Evolutionary conservation across 2,329 filamentous ascomycete species (phyloP), one percentile per base, ranked within the genome.

Genomic region (Arthrobotrys sinensis): DNA sequence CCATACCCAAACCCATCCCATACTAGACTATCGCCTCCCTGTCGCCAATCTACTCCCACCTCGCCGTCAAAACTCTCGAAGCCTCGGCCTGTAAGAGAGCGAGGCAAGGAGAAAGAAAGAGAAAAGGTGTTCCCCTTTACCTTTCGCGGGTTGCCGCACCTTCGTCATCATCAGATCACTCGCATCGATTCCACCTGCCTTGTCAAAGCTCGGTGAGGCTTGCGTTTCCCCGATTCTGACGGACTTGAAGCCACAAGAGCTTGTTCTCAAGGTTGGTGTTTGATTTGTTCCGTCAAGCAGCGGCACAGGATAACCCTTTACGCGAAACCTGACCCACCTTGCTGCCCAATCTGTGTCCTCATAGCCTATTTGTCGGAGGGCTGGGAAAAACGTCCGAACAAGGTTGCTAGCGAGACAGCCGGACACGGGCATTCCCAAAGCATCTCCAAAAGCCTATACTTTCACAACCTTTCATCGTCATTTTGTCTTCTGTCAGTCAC

Each of bases 261-360:
- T 76, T 66, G 28, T 45, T 70, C 32, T 64, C 50, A 53, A 71
- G 65, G 60, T 77, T 67, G 50, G 66, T 77, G 66, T 66, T 66
- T 62, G 66, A 66, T 70, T 77, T 36, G 38, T 68, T 66, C 73
- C 73, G 65, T 77, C 72, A 71, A 62, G 60, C 60, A 66, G 28
- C 66, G 60, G 66, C 43, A 48, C 57, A 60, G 50, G 21, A 50
- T 50, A 63, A 57, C 48, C 50, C 36, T 73, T 66, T 73, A 73
- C 69, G 69, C 69, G 69, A 66, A 55, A 66, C 45, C 52, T 34
- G 60, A 57, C 43, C 69, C 69, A 72, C 60, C 48, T 43, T 46
- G 19, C 24, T 50, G 19, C 68, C 32, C 48, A 53, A 72, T 55
- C 52, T 66, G 60, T 66, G 60, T 43, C 57, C 62, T 66, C 60